These are phyloP conservation scores for Pseudocercospora fijiensis DNA, from an alignment of 2,329 filamentous ascomycete species.

Conservation along the genomic window DNA sequence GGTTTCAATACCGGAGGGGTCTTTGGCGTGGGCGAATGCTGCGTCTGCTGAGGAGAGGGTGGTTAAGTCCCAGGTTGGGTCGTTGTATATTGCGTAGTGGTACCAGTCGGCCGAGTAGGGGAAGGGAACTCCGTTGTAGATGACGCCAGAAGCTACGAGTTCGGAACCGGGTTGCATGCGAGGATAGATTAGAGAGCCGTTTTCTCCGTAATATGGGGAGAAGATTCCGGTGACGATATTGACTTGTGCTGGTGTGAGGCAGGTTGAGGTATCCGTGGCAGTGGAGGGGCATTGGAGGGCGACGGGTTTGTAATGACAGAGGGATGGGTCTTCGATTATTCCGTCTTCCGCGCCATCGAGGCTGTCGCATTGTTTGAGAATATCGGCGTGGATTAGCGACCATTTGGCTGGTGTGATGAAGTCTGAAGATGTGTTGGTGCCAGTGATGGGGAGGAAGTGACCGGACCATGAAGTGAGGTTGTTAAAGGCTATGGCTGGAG, in stretches of 20 bases:
- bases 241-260: slow-evolving; percentile 46
- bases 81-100: slow-evolving; percentile 50
- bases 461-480: slow-evolving; percentile 46
- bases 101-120: slow-evolving; percentile 49
- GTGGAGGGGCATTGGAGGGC: slow-evolving; percentile 40
- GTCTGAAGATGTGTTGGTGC: slow-evolving; percentile 39
- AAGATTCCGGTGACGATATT: slow-evolving; percentile 44
- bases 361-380: slow-evolving; percentile 50
- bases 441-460: slow-evolving; percentile 43
- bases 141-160: slow-evolving; percentile 34
- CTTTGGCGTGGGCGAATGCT: slow-evolving; percentile 35
- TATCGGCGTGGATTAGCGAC: slow-evolving; percentile 43
- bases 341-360: slow-evolving; percentile 50
- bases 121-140: slow-evolving; percentile 45
- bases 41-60: slow-evolving; percentile 41
- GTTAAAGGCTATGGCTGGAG: slow-evolving; percentile 45
- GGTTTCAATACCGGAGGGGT: slow-evolving; percentile 43
- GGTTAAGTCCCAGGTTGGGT: slow-evolving; percentile 44
- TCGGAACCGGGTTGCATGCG: slow-evolving; percentile 52
- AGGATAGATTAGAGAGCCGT: slow-evolving; percentile 50
- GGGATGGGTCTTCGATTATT: slow-evolving; percentile 46
- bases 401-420: slow-evolving; percentile 43
- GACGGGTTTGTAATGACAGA: slow-evolving; percentile 45
- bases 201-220: slow-evolving; percentile 41
- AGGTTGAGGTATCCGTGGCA: slow-evolving; percentile 39